phyloP scores from a whole-genome alignment of 1,284 basidiomycete genomes.

The Porogramme epimiltina region DNA sequence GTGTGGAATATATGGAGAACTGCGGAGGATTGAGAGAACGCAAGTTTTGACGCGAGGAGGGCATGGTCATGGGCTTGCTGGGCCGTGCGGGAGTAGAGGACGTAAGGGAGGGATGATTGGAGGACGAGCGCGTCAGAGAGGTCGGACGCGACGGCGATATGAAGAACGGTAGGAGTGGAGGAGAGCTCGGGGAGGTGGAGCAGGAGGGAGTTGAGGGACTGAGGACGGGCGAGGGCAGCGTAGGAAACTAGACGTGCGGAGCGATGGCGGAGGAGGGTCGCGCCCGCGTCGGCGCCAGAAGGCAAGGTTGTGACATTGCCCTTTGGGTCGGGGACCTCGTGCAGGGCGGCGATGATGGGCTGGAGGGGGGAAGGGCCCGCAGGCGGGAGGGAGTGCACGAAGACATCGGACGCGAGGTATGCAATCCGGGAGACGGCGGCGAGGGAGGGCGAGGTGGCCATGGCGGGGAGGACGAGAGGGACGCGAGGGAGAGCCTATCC shows the following conservation, averaged over 20 bases:
- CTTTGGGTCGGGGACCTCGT: slow-evolving; percentile 15
- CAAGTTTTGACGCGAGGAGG: slow-evolving; percentile 70
- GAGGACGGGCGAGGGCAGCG: slow-evolving; percentile 46
- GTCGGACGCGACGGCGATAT: slow-evolving; percentile 55
- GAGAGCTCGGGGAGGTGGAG: slow-evolving; percentile 61
- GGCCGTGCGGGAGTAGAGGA: slow-evolving; percentile 62
- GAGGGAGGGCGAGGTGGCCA: slow-evolving; percentile 32
- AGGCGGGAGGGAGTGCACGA: slow-evolving; percentile 58
- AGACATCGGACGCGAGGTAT: slow-evolving; percentile 64
- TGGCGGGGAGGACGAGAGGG: slow-evolving; percentile 11
- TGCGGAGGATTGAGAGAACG: slow-evolving; percentile 55
- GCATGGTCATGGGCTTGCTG: slow-evolving; percentile 77
- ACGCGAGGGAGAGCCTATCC: slow-evolving; percentile 1
- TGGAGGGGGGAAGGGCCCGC: slow-evolving; percentile 39
- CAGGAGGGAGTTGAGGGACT: slow-evolving; percentile 53
- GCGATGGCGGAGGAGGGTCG: slow-evolving; percentile 45
- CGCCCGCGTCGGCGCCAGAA: slow-evolving; percentile 59
- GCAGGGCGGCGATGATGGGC: slow-evolving; percentile 16
- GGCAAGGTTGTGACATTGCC: slow-evolving; percentile 44
- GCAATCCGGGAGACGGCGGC: slow-evolving; percentile 66
- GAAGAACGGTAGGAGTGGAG: slow-evolving; percentile 54
- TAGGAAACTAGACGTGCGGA: slow-evolving; percentile 51
- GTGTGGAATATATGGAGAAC: slow-evolving; percentile 84
- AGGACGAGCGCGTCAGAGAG: slow-evolving; percentile 62
- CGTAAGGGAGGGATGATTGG: slow-evolving; percentile 57